Evolutionary conservation across 345 rosid genomes (phyloP).

Genomic region (Pelargonium nanum): DNA sequence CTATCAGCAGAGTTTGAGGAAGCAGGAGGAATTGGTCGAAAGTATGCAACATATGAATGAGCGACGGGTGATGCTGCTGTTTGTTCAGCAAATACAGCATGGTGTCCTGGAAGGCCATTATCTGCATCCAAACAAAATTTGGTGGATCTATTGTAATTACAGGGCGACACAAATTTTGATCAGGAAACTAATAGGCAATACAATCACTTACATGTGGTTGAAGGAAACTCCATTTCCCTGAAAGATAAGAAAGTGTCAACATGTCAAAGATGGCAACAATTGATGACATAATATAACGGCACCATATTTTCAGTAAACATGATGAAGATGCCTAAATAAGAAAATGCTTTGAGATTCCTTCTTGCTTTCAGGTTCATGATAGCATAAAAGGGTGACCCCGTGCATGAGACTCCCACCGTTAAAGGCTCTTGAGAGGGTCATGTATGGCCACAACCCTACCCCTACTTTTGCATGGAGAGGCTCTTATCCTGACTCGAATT

Average conservation of each 20-base stretch:
- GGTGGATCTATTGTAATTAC: constrained; percentile 3
- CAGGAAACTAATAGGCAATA: constrained; percentile 1
- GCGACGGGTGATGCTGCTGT: constrained; percentile 32
- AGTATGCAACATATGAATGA: constrained; percentile 47
- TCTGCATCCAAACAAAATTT: constrained; percentile 26
- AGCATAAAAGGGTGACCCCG: too few species aligned
- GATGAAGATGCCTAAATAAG: too few species aligned
- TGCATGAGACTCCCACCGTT: too few species aligned
- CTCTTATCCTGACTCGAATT: too few species aligned
- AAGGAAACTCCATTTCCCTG: constrained; percentile 58
- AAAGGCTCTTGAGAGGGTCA: too few species aligned
- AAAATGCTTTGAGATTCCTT: too few species aligned
- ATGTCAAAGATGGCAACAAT: constrained; percentile 15
- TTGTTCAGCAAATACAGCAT: constrained; percentile 30
- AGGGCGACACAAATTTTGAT: constrained; percentile 9
- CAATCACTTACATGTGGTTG: constrained; percentile 42
- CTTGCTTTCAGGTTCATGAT: too few species aligned
- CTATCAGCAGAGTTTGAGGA: constrained; percentile 31
- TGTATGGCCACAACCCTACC: too few species aligned
- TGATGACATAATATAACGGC: too few species aligned
- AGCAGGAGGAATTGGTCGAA: constrained; percentile 36
- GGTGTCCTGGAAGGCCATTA: constrained; percentile 43
- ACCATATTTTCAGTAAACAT: too few species aligned
- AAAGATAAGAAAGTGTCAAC: constrained; percentile 15
- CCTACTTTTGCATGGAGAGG: too few species aligned